Base-by-base conservation (phyloP, 2,329 filamentous ascomycete genomes). In the Exophiala xenobiotica region DNA sequence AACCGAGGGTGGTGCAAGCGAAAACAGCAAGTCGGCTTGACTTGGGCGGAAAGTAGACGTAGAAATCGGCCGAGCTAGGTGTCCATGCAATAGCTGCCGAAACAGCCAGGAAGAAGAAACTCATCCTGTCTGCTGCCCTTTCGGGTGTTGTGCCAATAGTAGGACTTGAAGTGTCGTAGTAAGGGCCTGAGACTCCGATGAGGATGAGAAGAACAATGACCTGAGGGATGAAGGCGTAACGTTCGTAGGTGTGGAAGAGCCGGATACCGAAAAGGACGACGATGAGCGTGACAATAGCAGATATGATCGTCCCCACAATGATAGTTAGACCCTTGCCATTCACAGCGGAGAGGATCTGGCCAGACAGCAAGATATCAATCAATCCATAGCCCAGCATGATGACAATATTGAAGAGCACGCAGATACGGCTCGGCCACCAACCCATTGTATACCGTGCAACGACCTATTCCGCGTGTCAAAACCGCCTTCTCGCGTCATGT, bases 101-200 rank as follows among this genome's bases (percentile, higher is more conserved):
- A 9, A 87, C 72, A 57, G 81, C 85, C 39, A 89, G 72, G 9
- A 80, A 84, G 67, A 89, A 86, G 67, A 87, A 89, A 3, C 82
- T 85, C 22, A 89, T 70, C 2, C 79, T 70, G 53, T 80, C 79
- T 35, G 68, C 70, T 16, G 53, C 56, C n/a, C 22, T 11, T 4
- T 12, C 45, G 11, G 22, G 16, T n/a, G 19, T 60, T 37, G 78
- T 71, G n/a, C 78, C 80, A 1, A 67, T 64, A 1, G 78, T 81
- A 2, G 71, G 66, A 1, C 76, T 74, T 1, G 70, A 65, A 1
- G 78, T 66, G 56, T 86, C 79, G 60, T 84, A 87, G 11, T 78
- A 72, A 1, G 76, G 73, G 0, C 80, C 80, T 2, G 82, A 81
- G 2, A 78, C 76, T 3, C 83, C 84, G 31, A 80, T 78, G 0